Conservation (phyloP, 495 filamentous ascomycete genomes). For the Geoglossum glabrum region DNA sequence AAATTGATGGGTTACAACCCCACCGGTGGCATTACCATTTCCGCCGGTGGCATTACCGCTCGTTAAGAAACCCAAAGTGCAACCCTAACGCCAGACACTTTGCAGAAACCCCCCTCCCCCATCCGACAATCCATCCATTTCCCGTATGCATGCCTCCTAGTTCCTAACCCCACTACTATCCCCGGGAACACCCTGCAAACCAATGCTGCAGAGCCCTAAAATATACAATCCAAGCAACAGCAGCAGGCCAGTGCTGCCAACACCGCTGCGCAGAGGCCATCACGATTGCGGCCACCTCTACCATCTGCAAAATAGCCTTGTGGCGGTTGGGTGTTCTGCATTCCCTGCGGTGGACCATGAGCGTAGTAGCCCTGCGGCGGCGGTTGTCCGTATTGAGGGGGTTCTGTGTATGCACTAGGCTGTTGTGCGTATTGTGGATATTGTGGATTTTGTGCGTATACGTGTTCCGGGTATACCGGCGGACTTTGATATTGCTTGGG, state of each 20-base stretch:
- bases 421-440: no score
- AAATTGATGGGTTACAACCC: no score
- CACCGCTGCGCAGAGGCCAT: conserved; percentile 27
- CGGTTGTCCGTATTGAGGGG: conserved; percentile 7
- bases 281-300: conserved; percentile 13
- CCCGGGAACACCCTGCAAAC: background rate
- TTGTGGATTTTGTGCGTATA: conserved; percentile 1
- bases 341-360: conserved; percentile 15
- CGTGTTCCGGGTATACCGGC: background rate
- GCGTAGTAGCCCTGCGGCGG: conserved; percentile 21
- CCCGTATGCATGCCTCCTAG: background rate
- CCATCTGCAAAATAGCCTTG: conserved; percentile 24
- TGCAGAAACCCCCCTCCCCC: background rate
- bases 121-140: background rate
- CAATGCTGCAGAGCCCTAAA: conserved; percentile 9
- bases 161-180: background rate
- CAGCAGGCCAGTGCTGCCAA: conserved; percentile 30
- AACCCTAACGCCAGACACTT: background rate
- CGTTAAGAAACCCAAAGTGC: background rate
- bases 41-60: no score
- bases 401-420: conserved; percentile 1
- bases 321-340: conserved; percentile 11
- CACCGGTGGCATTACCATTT: no score
- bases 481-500: background rate
- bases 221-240: conserved; percentile 34